Evolutionary conservation across 441 rosid genomes (phyloP), one percentile per base, ranked within the genome.

Genomic region (Isatis lusitanica): DNA sequence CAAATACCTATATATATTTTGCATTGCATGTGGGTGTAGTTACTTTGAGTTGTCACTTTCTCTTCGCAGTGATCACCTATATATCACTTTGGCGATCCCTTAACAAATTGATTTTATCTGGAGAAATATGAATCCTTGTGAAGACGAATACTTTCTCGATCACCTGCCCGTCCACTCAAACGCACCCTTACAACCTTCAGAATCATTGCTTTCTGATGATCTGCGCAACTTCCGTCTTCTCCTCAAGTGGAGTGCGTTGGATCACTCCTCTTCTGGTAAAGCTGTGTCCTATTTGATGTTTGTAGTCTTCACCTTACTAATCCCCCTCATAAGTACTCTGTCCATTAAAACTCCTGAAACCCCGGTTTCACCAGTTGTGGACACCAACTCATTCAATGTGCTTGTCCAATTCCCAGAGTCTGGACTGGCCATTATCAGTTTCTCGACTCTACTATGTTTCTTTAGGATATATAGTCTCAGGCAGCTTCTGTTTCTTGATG

Each of bases 401-500:
- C 79, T 90, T 6, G 86, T 90, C 31, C 97, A 92, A 74, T 42
- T 90, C 48, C 93, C 97, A 0, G 86, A 80, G 68, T 87, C 94
- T 4, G 88, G 84, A 39, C 71, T 88, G 36, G 83, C 94, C 46
- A 50, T 81, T 18, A 63, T 88, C 10, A 85, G 82, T 33, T 88
- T 90, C 83, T 73, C 85, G 57, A 87, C 87, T 7, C 79, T 92
- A 12, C 30, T 80, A 48, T 58, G 87, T 64, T 88, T 85, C 87
- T 87, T 88, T 63, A 83, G 78, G 13, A 79, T 21, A 28, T 87
- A 81, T 9, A 83, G 86, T 11, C 83, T 89, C 21, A 79, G 84
- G 12, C 86, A 92, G 39, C 90, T 89, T 79, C 77, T 89, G 66
- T 89, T 89, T 71, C 85, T 88, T 26, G 79, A 83, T 3, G 93